A percentile compares a stretch with the other conserved stretches of the same genome.
Evolutionary conservation across 148 eudicot genomes (phyloP).

Genomic region (Vaccinium vitisidaea): DNA sequence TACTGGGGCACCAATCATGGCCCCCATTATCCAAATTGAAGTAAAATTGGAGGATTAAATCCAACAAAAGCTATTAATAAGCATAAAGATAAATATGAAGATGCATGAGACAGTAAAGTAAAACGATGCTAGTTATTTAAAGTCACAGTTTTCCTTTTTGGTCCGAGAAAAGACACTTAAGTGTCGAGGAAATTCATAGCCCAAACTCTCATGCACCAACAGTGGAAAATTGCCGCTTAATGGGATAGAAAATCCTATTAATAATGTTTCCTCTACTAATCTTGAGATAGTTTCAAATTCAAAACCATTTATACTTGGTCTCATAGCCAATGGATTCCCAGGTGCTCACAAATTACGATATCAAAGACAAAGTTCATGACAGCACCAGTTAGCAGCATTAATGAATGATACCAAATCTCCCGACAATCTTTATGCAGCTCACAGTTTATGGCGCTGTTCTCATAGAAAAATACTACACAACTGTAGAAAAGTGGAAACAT

Average conservation of each 20-base stretch:
- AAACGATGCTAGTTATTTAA: neutral
- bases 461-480: neutral
- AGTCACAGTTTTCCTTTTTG: neutral
- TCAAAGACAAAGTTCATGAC: too few relatives aligned
- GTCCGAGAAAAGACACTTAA: neutral
- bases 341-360: too few relatives aligned
- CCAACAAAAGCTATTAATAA: neutral
- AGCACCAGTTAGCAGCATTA: too few relatives aligned
- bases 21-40: neutral
- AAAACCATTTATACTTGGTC: too few relatives aligned
- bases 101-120: neutral
- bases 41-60: neutral
- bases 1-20: neutral
- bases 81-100: neutral
- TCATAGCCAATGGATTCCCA: too few relatives aligned
- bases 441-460: neutral
- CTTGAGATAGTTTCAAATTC: neutral
- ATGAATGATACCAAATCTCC: neutral
- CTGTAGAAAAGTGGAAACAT: too few relatives aligned
- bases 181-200: neutral
- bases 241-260: neutral
- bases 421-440: neutral
- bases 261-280: neutral
- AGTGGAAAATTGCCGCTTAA: neutral
- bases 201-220: neutral